Evolutionary conservation across 495 filamentous ascomycete genomes (phyloP).

Genomic region (Hypoxylon lenormandii): DNA sequence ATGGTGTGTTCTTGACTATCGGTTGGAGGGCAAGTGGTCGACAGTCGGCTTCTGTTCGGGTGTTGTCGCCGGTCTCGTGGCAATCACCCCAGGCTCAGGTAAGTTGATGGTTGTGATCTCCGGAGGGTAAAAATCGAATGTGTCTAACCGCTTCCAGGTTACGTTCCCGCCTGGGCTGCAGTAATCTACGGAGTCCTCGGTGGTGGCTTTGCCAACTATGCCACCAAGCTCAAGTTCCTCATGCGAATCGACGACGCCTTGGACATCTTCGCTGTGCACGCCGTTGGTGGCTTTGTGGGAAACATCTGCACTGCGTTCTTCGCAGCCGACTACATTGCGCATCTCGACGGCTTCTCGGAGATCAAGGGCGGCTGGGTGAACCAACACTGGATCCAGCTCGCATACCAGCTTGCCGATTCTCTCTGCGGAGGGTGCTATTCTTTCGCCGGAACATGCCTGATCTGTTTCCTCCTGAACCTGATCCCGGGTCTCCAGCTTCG

Average conservation of each 20-base stretch:
- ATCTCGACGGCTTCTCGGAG: constrained; percentile 78
- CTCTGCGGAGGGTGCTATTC: constrained; percentile 85
- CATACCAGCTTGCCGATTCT: constrained; percentile 89
- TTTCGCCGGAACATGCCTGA: constrained; percentile 84
- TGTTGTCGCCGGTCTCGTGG: constrained; percentile 89
- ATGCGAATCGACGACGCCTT: constrained; percentile 87
- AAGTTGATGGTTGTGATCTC: constrained; percentile 14
- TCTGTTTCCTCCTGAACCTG: constrained; percentile 87
- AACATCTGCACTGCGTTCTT: constrained; percentile 92
- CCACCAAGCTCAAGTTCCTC: constrained; percentile 94
- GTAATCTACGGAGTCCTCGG: constrained; percentile 88
- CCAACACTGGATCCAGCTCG: constrained; percentile 87
- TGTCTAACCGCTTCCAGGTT: constrained; percentile 62
- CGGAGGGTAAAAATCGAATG: not conserved
- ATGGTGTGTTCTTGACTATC: constrained; percentile 95
- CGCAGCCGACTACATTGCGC: constrained; percentile 89
- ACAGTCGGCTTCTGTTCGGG: constrained; percentile 97
- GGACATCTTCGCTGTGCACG: constrained; percentile 95
- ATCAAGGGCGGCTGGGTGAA: constrained; percentile 93
- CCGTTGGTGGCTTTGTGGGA: constrained; percentile 85
- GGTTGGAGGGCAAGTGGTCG: constrained; percentile 94
- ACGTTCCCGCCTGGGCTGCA: constrained; percentile 92
- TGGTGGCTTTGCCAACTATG: constrained; percentile 89
- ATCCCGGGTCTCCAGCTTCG: constrained; percentile 86
- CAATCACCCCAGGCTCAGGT: constrained; percentile 89